Evolutionary conservation across 192 early-diverging fungal species (phyloP).

Genomic region (Cladochytrium replicatum): DNA sequence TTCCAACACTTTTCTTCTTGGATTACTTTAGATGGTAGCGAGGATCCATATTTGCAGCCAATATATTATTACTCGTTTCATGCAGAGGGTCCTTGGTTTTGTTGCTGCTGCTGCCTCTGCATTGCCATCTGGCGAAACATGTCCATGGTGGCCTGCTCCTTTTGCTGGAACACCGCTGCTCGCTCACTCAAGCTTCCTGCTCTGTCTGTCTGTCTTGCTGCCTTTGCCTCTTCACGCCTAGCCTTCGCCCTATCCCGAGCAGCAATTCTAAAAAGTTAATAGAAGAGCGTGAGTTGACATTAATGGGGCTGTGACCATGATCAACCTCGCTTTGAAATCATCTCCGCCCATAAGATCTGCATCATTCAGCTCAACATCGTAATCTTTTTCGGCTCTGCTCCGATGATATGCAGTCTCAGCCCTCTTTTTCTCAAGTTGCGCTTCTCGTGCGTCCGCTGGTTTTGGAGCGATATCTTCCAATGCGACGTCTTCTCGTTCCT

Average conservation of each 20-base stretch:
- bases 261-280: conserved; percentile 23
- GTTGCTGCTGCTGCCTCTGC: too few species aligned
- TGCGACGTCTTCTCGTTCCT: conserved; percentile 42
- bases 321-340: conserved; percentile 9
- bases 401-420: conserved; percentile 47
- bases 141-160: conserved; percentile 62
- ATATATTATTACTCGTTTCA: too few species aligned
- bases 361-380: conserved; percentile 53
- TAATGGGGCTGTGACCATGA: conserved; percentile 2
- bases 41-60: too few species aligned
- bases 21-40: too few species aligned
- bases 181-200: conserved; percentile 28
- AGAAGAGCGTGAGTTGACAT: conserved; percentile 6
- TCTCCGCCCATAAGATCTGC: conserved; percentile 50
- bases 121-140: conserved; percentile 65
- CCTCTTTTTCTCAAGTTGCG: conserved; percentile 50
- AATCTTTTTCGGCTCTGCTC: conserved; percentile 49
- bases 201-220: conserved; percentile 16
- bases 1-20: too few species aligned
- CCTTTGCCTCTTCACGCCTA: conserved; percentile 22
- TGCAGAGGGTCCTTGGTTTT: too few species aligned
- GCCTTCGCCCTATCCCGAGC: conserved; percentile 27
- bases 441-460: conserved; percentile 50
- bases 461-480: conserved; percentile 63
- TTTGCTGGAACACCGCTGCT: conserved; percentile 43